Percentiles rank a stretch among this genome's conserved stretches.
Conservation (phyloP, 1,284 basidiomycete species). For the Ceratobasidium sp. region DNA sequence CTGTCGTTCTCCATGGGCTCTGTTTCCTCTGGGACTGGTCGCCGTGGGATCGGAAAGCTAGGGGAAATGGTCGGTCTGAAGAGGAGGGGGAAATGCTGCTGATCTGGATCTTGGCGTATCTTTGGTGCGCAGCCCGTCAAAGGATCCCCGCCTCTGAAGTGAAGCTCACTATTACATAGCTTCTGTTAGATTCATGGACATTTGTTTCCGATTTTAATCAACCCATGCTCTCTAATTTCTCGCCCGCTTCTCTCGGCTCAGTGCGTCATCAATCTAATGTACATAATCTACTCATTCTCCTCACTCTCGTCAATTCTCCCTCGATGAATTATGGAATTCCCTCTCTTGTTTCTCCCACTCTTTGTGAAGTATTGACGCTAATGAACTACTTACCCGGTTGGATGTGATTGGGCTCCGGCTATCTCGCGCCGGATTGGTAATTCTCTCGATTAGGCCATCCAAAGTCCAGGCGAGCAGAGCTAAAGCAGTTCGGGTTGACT, state of each 20-base stretch:
- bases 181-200: background rate
- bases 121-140: background rate
- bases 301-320: background rate
- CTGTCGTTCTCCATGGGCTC: slow-evolving; percentile 48
- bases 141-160: no score
- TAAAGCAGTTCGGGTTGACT: no score
- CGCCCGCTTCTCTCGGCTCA: background rate
- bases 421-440: background rate
- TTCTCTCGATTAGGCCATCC: background rate
- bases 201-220: background rate
- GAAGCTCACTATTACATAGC: no score
- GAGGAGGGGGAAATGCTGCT: slow-evolving; percentile 52
- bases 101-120: slow-evolving; percentile 34
- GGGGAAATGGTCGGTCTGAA: slow-evolving; percentile 54
- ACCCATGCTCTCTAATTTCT: background rate
- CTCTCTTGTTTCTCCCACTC: background rate
- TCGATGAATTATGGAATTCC: background rate
- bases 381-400: background rate
- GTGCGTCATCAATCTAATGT: background rate
- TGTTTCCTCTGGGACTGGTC: slow-evolving; percentile 46
- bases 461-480: no score
- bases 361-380: background rate
- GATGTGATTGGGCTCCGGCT: background rate
- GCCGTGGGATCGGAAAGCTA: slow-evolving; percentile 51
- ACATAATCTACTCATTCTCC: slow-evolving; percentile 17